Base-by-base conservation (phyloP, 208 protist genomes). In the Phytomonas serpens region DNA sequence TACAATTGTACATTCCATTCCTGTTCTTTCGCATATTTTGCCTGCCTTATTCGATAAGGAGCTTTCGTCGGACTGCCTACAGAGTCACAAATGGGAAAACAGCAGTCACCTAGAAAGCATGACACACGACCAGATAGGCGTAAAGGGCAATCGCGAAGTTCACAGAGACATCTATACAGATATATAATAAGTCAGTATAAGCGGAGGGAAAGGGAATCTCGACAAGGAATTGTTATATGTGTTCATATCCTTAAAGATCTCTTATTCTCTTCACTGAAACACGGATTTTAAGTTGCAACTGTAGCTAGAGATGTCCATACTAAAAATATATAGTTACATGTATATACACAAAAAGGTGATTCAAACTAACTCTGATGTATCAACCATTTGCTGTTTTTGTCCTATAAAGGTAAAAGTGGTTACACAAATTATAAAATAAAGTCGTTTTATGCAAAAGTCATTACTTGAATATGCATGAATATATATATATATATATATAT, bases 1-100 rank as follows among this genome's bases (percentile, higher is more conserved):
- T 30, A 36, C 16, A 63, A 64, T 33, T 74, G 29, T 16, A 36
- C 27, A 69, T 77, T 6, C 64, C 62, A 61, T 74, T 73, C 68
- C 63, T 61, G 47, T 74, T 38, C 33, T 73, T 68, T 32, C 31
- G 23, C 32, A 36, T 27, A 5, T 67, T 36, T 65, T 13, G 33
- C 36, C 63, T 40, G 32, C 14, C 5, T 67, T 40, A 42, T 67
- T 67, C 11, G n/a, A 67, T 11, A 36, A 67, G 23, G 23, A 42
- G 34, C 6, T 27, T 67, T 7, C 63, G 63, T 42, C 63, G 27
- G 5, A 4, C 27, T 67, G 13, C 16, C 27, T 33, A 27, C 63
- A 40, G 13, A 32, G 33, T 27, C 9, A 1, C n/a, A 36, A 42
- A 34, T 27, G 16, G 19, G 6, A 57, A 57, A 57, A 0, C 47